Conservation (phyloP, 176 grass and related monocot genomes). For the Phyllostachys edulis region DNA sequence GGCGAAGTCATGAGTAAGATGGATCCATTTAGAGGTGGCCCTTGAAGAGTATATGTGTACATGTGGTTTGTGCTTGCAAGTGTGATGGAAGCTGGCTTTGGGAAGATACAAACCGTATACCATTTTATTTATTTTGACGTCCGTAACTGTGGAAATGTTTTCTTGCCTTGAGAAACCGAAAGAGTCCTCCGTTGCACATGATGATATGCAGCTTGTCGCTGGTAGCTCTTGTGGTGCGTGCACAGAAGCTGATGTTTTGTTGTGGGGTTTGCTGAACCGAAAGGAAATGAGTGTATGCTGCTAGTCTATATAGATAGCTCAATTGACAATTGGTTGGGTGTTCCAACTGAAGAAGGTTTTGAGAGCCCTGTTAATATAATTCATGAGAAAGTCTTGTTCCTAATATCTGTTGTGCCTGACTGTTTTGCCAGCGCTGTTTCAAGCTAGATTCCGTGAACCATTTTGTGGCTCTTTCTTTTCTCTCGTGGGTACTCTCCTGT, state of each 20-base stretch:
- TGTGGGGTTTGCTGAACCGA: conserved; percentile 5
- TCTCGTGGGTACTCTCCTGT: no score
- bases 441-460: not conserved
- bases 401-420: not conserved
- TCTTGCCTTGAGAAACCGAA: conserved; percentile 12
- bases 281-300: not conserved
- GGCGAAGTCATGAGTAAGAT: not conserved
- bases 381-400: not conserved
- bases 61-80: not conserved
- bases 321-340: not conserved
- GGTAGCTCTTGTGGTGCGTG: conserved; percentile 13
- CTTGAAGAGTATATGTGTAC: conserved; percentile 9
- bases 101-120: not conserved
- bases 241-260: conserved; percentile 18
- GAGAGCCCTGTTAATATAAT: not conserved
- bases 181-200: conserved; percentile 23
- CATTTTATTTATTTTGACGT: not conserved
- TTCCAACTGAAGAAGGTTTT: not conserved
- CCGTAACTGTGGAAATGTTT: conserved; percentile 14
- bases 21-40: not conserved
- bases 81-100: conserved; percentile 1
- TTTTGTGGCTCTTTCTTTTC: no score
- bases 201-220: not conserved
- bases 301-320: conserved; percentile 10
- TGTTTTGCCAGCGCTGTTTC: not conserved